These are phyloP conservation scores for Wickerhamiella alocasiicola DNA, from an alignment of 805 yeast genomes.

Conservation along the genomic window DNA sequence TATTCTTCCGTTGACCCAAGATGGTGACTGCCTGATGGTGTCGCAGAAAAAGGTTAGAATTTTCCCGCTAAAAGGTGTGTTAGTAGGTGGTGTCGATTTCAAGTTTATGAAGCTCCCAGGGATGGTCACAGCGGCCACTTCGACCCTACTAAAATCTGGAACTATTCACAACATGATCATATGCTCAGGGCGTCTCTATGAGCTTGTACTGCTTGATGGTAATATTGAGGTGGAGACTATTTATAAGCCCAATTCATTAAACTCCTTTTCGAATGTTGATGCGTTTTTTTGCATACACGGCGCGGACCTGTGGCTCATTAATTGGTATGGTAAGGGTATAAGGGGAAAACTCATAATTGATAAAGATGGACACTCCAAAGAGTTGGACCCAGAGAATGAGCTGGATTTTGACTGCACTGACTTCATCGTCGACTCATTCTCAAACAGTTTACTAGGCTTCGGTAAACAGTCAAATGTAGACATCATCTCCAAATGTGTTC, in stretches of 20 bases:
- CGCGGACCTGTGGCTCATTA: background rate
- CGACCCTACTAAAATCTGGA: slow-evolving; percentile 4
- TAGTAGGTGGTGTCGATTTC: background rate
- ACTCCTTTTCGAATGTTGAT: background rate
- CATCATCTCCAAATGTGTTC: background rate
- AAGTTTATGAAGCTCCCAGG: background rate
- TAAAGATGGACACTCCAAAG: background rate
- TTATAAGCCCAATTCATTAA: background rate
- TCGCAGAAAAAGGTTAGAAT: background rate
- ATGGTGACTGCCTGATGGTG: slow-evolving; percentile 4
- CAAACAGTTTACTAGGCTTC: slow-evolving; percentile 1
- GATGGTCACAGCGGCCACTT: background rate
- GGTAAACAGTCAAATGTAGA: slow-evolving; percentile 4
- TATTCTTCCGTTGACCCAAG: background rate
- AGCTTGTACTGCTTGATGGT: background rate
- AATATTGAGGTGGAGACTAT: background rate
- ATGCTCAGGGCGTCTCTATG: slow-evolving; percentile 2
- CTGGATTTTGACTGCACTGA: slow-evolving; percentile 1
- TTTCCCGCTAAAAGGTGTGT: background rate
- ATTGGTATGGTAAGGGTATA: background rate
- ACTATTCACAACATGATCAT: slow-evolving; percentile 1
- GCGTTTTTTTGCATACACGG: slow-evolving; percentile 1
- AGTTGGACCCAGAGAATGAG: slow-evolving; percentile 3
- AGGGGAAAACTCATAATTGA: slow-evolving; percentile 3
- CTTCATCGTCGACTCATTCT: slow-evolving; percentile 1